These are phyloP conservation scores for Brettanomyces naardenensis DNA, from an alignment of 805 yeast species.

Conservation along the genomic window DNA sequence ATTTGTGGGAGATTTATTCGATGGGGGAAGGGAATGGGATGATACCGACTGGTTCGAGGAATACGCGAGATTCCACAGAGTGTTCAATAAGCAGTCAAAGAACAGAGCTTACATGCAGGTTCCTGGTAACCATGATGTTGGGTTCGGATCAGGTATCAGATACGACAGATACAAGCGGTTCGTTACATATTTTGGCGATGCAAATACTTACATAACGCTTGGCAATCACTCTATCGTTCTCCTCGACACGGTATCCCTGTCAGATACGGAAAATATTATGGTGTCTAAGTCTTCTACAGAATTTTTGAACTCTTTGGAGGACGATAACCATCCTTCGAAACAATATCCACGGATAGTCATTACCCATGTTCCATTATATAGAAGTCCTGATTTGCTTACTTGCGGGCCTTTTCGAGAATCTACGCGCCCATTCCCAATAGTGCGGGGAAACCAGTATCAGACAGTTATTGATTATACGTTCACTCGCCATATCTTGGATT, in stretches of 20 bases:
- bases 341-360: slow-evolving; percentile 58
- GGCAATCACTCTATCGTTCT: slow-evolving; percentile 71
- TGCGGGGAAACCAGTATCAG: slow-evolving; percentile 79
- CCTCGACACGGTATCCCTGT: slow-evolving; percentile 76
- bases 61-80: slow-evolving; percentile 52
- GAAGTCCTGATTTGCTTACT: slow-evolving; percentile 49
- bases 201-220: slow-evolving; percentile 44
- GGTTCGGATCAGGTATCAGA: slow-evolving; percentile 72
- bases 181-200: slow-evolving; percentile 62
- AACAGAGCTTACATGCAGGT: slow-evolving; percentile 33
- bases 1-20: slow-evolving; percentile 87
- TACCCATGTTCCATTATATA: slow-evolving; percentile 81
- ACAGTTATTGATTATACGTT: slow-evolving; percentile 67
- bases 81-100: slow-evolving; percentile 38
- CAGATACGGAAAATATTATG: slow-evolving; percentile 43
- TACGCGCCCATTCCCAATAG: slow-evolving; percentile 52
- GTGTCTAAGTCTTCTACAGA: slow-evolving; percentile 40
- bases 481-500: slow-evolving; percentile 48
- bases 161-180: slow-evolving; percentile 55
- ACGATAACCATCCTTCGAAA: slow-evolving; percentile 12
- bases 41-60: slow-evolving; percentile 58
- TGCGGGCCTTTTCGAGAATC: slow-evolving; percentile 83
- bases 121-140: slow-evolving; percentile 97
- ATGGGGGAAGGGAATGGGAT: slow-evolving; percentile 88
- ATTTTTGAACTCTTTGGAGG: slow-evolving; percentile 37